These are phyloP conservation scores for Suillus variegatus DNA, from an alignment of 768 basidiomycete genomes.

Conservation along the genomic window DNA sequence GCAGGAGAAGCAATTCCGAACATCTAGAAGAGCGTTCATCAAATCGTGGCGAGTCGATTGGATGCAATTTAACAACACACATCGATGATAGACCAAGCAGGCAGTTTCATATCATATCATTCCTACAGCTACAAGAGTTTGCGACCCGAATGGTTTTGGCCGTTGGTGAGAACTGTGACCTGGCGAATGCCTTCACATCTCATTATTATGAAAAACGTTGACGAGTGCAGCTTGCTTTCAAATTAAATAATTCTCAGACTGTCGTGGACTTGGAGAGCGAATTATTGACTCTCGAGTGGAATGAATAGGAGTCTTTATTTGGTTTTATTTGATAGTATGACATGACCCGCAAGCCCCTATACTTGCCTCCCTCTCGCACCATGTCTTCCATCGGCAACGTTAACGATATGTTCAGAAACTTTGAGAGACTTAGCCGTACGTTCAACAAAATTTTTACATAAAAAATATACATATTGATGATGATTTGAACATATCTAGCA, in stretches of 20 bases:
- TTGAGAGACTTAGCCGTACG: neutral
- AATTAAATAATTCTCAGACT: neutral
- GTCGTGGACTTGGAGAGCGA: neutral
- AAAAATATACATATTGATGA: neutral
- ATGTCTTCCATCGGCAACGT: neutral
- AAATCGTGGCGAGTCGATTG: conserved; percentile 18
- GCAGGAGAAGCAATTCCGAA: conserved; percentile 16
- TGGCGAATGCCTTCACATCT: neutral
- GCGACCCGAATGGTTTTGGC: conserved; percentile 29
- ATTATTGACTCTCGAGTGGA: too few relatives aligned
- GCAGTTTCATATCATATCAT: conserved; percentile 12
- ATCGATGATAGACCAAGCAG: neutral
- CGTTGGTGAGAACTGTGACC: neutral
- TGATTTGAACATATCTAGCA: neutral
- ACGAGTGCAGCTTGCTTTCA: neutral
- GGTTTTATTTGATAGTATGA: neutral
- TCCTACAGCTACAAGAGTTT: conserved; percentile 25
- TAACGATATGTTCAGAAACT: neutral
- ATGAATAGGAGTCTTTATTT: neutral
- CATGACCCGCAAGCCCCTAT: neutral
- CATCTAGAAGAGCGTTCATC: conserved; percentile 5
- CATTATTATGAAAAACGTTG: neutral
- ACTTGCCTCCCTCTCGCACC: neutral
- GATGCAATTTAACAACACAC: conserved; percentile 1
- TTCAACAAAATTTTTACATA: too few relatives aligned